These are phyloP conservation scores for Teratosphaeria destructans DNA, from an alignment of 2,329 filamentous ascomycete species.

Conservation along the genomic window DNA sequence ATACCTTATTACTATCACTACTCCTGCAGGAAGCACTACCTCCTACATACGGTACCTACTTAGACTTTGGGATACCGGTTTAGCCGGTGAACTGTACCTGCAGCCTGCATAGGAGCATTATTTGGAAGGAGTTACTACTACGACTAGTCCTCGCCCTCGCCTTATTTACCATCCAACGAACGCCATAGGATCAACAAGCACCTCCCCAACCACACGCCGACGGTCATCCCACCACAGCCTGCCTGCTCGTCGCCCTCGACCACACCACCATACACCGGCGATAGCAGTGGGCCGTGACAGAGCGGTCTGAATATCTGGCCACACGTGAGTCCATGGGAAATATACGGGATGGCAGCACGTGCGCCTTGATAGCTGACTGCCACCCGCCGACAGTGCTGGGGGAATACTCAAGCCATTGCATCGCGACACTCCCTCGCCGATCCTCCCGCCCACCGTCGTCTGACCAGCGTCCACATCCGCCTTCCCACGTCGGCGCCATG, in stretches of 20 bases:
- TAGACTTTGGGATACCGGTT: neutral
- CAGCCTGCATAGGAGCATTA: neutral
- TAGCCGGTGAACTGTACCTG: neutral
- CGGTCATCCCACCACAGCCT: neutral
- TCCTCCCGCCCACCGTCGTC: neutral
- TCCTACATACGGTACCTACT: neutral
- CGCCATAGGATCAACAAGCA: neutral
- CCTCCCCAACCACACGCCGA: neutral
- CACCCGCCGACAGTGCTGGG: neutral
- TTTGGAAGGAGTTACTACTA: no score
- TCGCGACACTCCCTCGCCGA: neutral
- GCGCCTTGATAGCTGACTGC: neutral
- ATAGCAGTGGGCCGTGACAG: neutral
- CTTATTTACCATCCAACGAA: neutral
- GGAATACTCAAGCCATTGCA: neutral
- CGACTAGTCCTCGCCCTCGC: neutral
- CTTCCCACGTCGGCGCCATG: neutral
- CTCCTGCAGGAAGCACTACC: neutral
- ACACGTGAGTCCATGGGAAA: neutral
- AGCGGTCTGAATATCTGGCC: neutral
- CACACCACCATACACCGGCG: neutral
- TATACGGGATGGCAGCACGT: neutral
- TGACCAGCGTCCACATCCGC: neutral
- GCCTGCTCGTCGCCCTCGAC: neutral
- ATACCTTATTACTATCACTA: no score